These are phyloP conservation scores for Colletotrichum cordylinicola DNA, from an alignment of 2,329 filamentous ascomycete species.

Conservation along the genomic window DNA sequence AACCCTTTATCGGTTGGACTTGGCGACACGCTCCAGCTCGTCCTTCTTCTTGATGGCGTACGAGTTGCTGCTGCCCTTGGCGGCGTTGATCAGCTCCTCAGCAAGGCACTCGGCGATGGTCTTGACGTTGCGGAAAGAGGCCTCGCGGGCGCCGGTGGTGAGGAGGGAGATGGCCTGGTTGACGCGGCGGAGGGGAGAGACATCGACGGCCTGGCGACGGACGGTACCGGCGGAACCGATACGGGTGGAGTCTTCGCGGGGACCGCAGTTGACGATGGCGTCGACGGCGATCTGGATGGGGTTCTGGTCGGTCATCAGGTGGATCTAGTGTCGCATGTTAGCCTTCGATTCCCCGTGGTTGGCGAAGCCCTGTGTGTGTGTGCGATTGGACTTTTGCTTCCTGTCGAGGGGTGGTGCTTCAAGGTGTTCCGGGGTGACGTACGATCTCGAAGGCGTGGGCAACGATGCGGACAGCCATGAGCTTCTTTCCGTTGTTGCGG, in stretches of 20 bases:
- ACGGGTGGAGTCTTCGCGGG: slow-evolving; percentile 99
- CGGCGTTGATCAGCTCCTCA: slow-evolving; percentile 99
- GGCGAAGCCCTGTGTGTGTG: background rate
- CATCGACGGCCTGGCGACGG: slow-evolving; percentile 99
- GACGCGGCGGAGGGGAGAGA: slow-evolving; percentile 97
- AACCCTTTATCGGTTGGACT: slow-evolving; percentile 97
- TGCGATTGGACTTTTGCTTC: slow-evolving; percentile 15
- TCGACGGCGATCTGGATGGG: slow-evolving; percentile 99
- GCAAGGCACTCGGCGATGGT: slow-evolving; percentile 98
- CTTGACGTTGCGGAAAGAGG: slow-evolving; percentile 99
- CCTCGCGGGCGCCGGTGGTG: slow-evolving; percentile 98
- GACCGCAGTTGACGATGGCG: slow-evolving; percentile 99
- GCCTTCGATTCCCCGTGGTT: background rate
- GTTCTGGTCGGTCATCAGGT: slow-evolving; percentile 99
- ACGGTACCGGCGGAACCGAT: slow-evolving; percentile 99
- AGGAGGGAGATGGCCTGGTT: slow-evolving; percentile 99
- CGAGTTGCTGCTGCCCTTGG: slow-evolving; percentile 99
- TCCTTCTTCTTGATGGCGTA: slow-evolving; percentile 99
- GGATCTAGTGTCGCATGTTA: slow-evolving; percentile 70
- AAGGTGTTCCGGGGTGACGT: slow-evolving; percentile 52
- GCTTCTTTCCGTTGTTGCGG: slow-evolving; percentile 99
- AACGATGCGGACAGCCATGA: slow-evolving; percentile 99
- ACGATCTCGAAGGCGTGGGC: slow-evolving; percentile 99
- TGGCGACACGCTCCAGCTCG: slow-evolving; percentile 99
- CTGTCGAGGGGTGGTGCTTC: background rate